Evolutionary conservation across 495 filamentous ascomycete species (phyloP), one percentile per base, ranked within the genome.

Genomic region (Coniosporium apollinis): DNA sequence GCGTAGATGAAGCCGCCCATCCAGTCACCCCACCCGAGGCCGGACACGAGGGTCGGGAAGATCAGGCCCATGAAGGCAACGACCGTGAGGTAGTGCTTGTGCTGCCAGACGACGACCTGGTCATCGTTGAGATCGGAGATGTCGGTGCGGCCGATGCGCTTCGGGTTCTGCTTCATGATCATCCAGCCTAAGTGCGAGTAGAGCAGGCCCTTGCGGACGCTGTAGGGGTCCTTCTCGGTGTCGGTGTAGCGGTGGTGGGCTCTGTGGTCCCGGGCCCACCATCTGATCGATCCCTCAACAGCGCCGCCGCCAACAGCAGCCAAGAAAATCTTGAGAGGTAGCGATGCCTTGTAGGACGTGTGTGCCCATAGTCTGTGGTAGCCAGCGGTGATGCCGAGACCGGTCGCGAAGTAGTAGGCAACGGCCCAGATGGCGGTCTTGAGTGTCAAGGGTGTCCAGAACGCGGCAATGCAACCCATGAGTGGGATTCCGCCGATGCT

Each of bases 181-280:
- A 62, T 60, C 74, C 74, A 77, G 54, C 89, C 89, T 31, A 97
- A 65, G 65, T 97, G 89, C 34, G 83, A 92, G 71, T 97, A 97
- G 48, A 91, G 60, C 18, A 94, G 71, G 43, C 89, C 89, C 74
- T 99, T 99, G 61, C 89, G 82, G 44, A 99, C 91, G 34, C 82
- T 91, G 69, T 96, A 99, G 17, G 91, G 91, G 52, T 99, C 91
- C 65, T 99, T 96, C 35, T 93, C 81, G 50, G 91, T 99, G 50
- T 96, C 91, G 67, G 91, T 97, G 56, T 94, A 96, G 46, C 91
- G 79, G 67, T 99, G 91, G 61, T 99, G 91, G 48, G 91, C 83
- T 40, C 91, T 80, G 67, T 97, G 91, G 55, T 83, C 84, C 44
- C 83, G 76, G 41, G 83, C 76, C 91, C 91, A 99, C 91, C 91